Percentiles rank a stretch among this genome's conserved stretches.
Conservation (phyloP, 345 rosid species). For the Bruguiera sexangula region DNA sequence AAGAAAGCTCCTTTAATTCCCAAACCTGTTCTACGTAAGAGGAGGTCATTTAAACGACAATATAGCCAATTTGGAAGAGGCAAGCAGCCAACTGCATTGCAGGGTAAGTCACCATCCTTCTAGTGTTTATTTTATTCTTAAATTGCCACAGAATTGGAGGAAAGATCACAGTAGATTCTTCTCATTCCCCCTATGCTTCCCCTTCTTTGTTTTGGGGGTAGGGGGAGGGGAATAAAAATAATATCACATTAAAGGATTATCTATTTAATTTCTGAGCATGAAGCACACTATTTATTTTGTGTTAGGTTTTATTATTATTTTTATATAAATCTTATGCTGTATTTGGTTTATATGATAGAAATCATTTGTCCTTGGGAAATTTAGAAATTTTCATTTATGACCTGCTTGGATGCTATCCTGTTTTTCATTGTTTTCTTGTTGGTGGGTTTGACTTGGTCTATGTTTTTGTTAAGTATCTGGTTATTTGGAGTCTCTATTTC, state of each 20-base stretch:
- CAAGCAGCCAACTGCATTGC: conserved; percentile 52
- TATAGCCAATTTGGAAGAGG: conserved; percentile 65
- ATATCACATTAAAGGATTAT: too few species aligned
- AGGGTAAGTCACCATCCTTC: conserved; percentile 36
- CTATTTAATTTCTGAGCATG: too few species aligned
- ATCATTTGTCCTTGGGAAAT: too few species aligned
- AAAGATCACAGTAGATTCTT: background rate
- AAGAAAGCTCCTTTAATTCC: conserved; percentile 58
- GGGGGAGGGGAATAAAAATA: too few species aligned
- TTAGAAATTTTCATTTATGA: background rate
- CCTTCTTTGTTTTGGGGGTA: too few species aligned
- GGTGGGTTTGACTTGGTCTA: background rate
- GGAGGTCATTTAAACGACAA: conserved; percentile 76
- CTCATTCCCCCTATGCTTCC: too few species aligned
- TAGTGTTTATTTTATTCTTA: background rate
- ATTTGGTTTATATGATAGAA: too few species aligned
- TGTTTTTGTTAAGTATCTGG: background rate
- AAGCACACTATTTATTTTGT: too few species aligned
- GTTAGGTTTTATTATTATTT: too few species aligned
- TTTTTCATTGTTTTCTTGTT: background rate
- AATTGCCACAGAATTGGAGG: background rate
- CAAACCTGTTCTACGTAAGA: conserved; percentile 64
- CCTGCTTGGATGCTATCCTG: background rate
- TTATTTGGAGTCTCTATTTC: background rate
- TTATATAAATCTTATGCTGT: too few species aligned